Base-by-base conservation (phyloP, 306 rosid species). In the Potentilla sterilis region DNA sequence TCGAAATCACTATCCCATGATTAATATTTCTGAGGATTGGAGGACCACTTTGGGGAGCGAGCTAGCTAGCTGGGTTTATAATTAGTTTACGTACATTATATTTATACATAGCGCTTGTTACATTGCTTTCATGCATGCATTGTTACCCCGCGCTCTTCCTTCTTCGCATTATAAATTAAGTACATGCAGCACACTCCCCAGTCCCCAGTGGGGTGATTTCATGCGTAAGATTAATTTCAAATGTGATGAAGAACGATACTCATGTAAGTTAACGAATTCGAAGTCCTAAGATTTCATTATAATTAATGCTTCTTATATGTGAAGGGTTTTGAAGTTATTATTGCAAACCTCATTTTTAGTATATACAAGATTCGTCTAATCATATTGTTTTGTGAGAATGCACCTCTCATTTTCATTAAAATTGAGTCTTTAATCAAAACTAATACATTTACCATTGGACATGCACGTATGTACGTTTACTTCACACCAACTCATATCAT, bases 31-130 rank as follows among this genome's bases (percentile, higher is more conserved):
- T 28, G 55, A 40, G 24, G 68, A 66, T 65, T 2, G 32, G 38
- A 80, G 90, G 93, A 86, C 91, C 94, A 89, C 87, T 52, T 72
- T 34, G 34, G 37, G 42, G 15, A 28, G 28, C 28, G 40, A 37
- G 40, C 40, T 1, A 59, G 38, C 66, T 28, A 59, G 16, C 64
- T 4, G 22, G 37, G 37, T 22, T 14, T 52, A 52, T 19, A 28
- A 28, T 54, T 38, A 59, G 48, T 37, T 40, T 67, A 21, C 35
- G 49, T 34, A 72, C 40, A 18, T 72, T 72, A 21, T 37, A 72
- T 38, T 72, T 72, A 72, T 18, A 40, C 42, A 21, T 16, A 43
- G 41, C n/a, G 38, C 40, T 40, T 57, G 67, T 72, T 72, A 21
- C 76, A 55, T 72, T 72, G 46, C 76, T 55, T 55, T 72, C 76